These are phyloP conservation scores for Eucalyptus sideroxylon DNA, from an alignment of 345 rosid species.

Conservation along the genomic window DNA sequence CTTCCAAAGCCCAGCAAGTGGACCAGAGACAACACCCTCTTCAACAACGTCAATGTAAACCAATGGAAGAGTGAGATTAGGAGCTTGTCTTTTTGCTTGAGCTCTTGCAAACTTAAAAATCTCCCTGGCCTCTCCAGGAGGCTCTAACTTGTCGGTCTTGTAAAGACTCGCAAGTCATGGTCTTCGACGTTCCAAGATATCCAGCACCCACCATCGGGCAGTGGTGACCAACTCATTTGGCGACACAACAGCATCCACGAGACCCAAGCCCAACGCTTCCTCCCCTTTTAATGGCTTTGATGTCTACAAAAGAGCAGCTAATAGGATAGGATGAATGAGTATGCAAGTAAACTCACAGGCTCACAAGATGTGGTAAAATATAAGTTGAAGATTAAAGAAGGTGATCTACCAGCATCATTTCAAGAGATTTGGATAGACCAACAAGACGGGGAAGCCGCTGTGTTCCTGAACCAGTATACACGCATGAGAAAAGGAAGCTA, in stretches of 20 bases:
- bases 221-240: conserved; percentile 45
- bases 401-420: conserved; percentile 85
- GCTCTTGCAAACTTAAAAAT: conserved; percentile 83
- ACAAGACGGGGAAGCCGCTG: conserved; percentile 98
- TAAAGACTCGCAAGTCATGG: conserved; percentile 84
- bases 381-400: background rate
- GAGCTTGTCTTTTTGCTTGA: conserved; percentile 74
- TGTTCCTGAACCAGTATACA: conserved; percentile 51
- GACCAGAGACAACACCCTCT: conserved; percentile 77
- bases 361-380: background rate
- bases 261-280: conserved; percentile 70
- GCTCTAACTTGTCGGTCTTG: conserved; percentile 72
- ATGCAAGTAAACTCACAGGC: background rate
- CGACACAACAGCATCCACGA: conserved; percentile 75
- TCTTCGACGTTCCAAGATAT: conserved; percentile 49
- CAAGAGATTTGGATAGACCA: conserved; percentile 86
- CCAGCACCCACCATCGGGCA: conserved; percentile 82
- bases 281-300: conserved; percentile 79
- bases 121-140: conserved; percentile 96
- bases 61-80: conserved; percentile 75
- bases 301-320: conserved; percentile 25
- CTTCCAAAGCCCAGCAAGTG: conserved; percentile 84
- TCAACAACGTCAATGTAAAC: conserved; percentile 82
- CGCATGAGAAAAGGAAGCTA: background rate
- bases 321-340: background rate